Conservation (phyloP, 495 filamentous ascomycete genomes). For the Lophium mytilinum region DNA sequence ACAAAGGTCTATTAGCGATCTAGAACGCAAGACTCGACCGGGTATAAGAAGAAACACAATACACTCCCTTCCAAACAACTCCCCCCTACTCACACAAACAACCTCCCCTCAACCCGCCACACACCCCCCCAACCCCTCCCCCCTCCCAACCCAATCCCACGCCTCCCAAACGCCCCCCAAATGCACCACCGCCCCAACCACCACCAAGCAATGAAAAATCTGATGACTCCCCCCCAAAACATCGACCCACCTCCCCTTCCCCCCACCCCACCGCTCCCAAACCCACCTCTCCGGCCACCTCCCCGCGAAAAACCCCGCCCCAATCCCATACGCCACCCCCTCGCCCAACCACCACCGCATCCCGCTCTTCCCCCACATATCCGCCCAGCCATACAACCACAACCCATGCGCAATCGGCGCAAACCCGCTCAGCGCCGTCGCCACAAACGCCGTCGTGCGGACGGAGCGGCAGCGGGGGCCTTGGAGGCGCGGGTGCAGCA, state of each 20-base stretch:
- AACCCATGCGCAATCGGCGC: conserved; percentile 43
- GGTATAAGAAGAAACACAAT: too few relatives aligned
- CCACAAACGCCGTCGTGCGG: conserved; percentile 38
- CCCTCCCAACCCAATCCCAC: conserved; percentile 3
- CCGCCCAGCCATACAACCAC: conserved; percentile 33
- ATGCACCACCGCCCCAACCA: conserved; percentile 13
- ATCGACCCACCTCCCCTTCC: conserved; percentile 8
- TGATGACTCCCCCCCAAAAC: conserved; percentile 24
- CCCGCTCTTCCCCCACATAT: conserved; percentile 38
- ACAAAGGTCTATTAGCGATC: too few relatives aligned
- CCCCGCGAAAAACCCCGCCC: conserved; percentile 15
- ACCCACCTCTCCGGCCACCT: conserved; percentile 13
- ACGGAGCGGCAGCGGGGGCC: conserved; percentile 33
- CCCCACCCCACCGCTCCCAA: background rate
- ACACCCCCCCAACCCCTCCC: background rate
- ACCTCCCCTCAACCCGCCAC: background rate
- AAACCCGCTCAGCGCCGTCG: conserved; percentile 41
- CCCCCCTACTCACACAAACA: too few relatives aligned
- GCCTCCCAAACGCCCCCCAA: conserved; percentile 23
- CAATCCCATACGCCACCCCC: conserved; percentile 18
- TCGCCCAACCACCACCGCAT: conserved; percentile 33
- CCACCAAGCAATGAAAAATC: conserved; percentile 22
- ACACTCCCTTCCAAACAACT: too few relatives aligned
- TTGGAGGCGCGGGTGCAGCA: conserved; percentile 39
- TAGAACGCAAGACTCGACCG: too few relatives aligned